phyloP scores from a whole-genome alignment of 257 asterid genomes.

The Solanum bulbocastanum region DNA sequence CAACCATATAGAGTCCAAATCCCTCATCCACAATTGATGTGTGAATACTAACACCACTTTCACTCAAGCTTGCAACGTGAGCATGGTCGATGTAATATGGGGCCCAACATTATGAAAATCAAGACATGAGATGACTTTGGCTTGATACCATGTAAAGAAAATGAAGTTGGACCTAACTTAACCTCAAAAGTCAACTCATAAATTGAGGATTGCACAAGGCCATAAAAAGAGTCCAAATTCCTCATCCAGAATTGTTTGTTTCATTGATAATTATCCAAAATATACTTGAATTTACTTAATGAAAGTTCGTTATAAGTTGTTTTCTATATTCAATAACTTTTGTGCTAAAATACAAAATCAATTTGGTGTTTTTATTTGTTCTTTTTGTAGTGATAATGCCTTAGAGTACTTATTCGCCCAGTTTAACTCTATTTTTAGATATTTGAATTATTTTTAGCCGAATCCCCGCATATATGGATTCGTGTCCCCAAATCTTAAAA shows the following conservation, averaged over 20 bases:
- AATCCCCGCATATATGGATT: no score
- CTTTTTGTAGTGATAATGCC: neutral
- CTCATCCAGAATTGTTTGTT: neutral
- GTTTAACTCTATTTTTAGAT: neutral
- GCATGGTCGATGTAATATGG: neutral
- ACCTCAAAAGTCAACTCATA: neutral
- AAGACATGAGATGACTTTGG: neutral
- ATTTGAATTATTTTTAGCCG: no score
- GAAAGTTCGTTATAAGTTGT: neutral
- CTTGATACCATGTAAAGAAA: neutral
- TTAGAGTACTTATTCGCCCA: neutral
- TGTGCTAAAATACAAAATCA: neutral
- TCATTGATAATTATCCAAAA: neutral
- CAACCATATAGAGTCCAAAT: neutral
- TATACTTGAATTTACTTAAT: neutral
- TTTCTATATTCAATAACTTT: neutral
- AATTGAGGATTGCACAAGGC: neutral
- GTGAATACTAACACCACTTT: neutral
- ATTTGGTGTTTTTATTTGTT: neutral
- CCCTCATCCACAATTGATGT: neutral
- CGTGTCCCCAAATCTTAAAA: no score
- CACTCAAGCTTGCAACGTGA: neutral
- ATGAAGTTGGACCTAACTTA: neutral
- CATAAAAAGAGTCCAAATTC: neutral
- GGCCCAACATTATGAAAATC: neutral